Evolutionary conservation across 352 stramenopile genomes (phyloP).

Genomic region (Pythium sp.): DNA sequence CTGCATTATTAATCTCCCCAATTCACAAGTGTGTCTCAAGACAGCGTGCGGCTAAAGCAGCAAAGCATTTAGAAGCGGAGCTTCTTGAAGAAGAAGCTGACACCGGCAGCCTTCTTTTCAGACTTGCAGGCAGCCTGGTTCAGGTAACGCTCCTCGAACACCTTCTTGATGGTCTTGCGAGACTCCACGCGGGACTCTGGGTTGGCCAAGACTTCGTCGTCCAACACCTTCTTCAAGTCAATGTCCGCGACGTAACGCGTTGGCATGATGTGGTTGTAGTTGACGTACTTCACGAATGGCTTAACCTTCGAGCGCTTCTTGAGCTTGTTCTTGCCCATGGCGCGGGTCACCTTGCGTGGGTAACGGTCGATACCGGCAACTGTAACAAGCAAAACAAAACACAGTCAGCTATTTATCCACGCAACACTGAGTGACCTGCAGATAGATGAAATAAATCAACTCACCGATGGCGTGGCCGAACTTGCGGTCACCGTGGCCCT

Average conservation of each 20-base stretch:
- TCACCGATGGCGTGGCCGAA: constrained; percentile 96
- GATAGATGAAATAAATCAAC: neutral
- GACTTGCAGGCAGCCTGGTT: constrained; percentile 96
- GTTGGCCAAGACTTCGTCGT: constrained; percentile 86
- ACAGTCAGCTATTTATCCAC: neutral
- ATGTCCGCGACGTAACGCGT: constrained; percentile 99
- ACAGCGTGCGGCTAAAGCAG: constrained; percentile 20
- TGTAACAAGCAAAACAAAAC: constrained; percentile 15
- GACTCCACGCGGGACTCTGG: constrained; percentile 87
- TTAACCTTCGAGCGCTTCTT: constrained; percentile 98
- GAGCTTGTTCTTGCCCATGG: constrained; percentile 97
- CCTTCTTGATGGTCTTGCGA: constrained; percentile 99
- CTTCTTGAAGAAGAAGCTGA: constrained; percentile 99
- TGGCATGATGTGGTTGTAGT: constrained; percentile 99
- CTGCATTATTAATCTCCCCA: constrained; percentile 56
- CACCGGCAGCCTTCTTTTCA: constrained; percentile 97
- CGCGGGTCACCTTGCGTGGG: constrained; percentile 96
- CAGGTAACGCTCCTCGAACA: constrained; percentile 98
- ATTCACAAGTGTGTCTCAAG: constrained; percentile 45
- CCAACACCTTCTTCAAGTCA: constrained; percentile 98
- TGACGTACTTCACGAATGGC: constrained; percentile 99
- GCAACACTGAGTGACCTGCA: neutral
- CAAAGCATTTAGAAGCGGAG: constrained; percentile 95
- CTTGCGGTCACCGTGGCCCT: constrained; percentile 94
- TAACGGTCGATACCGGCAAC: constrained; percentile 95